phyloP scores from a whole-genome alignment of 139 green algal species.

The Eudorina sp. region DNA sequence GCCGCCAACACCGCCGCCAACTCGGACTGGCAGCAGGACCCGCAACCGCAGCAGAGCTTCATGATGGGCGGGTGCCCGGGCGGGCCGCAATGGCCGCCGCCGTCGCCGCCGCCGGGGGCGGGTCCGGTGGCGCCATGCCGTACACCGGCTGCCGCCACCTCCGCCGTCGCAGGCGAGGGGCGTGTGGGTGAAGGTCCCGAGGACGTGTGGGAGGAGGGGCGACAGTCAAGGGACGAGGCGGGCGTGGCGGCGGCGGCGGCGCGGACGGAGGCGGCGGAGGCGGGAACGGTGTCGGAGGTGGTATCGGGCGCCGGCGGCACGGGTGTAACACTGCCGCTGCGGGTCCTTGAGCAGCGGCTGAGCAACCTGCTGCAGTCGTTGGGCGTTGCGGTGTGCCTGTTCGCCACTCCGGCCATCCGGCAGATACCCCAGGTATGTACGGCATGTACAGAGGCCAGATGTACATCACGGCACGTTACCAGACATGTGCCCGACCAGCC shows the following conservation, averaged over 20 bases:
- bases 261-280: not conserved
- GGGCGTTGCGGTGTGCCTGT: constrained; percentile 79
- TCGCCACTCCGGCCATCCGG: constrained; percentile 74
- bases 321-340: constrained; percentile 43
- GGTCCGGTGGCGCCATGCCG: not conserved
- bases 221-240: not conserved
- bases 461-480: too few relatives aligned
- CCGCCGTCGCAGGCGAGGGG: too few relatives aligned
- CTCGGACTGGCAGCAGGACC: too few relatives aligned
- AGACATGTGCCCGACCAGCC: too few relatives aligned
- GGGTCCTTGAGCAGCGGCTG: constrained; percentile 87
- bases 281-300: not conserved
- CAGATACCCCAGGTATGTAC: constrained; percentile 70
- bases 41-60: too few relatives aligned
- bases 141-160: too few relatives aligned
- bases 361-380: constrained; percentile 82
- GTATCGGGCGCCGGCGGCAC: not conserved
- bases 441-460: not conserved
- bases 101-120: not conserved
- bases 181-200: too few relatives aligned
- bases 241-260: not conserved
- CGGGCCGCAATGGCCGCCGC: not conserved
- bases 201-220: not conserved
- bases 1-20: too few relatives aligned
- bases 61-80: too few relatives aligned